Base-by-base conservation (phyloP, 768 basidiomycete species). In the Gyrodon lividus region DNA sequence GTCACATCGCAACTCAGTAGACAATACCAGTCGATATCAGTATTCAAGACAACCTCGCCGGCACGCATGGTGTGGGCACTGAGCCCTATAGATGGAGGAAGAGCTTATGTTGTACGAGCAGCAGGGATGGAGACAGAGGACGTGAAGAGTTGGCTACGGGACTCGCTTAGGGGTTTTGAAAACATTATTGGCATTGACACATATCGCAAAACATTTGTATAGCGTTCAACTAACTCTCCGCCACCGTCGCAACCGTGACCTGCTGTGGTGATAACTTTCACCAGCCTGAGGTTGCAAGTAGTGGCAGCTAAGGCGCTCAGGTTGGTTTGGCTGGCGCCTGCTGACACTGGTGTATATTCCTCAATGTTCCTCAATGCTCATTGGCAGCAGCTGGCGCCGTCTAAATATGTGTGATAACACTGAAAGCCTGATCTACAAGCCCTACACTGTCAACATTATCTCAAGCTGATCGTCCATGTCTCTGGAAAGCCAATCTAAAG, bases 21-120 rank as follows among this genome's bases (percentile, higher is more conserved):
- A 19, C 66, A 75, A 57, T 86, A 86, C 58, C 69, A 74, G 44
- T 57, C 69, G 14, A 82, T 84, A 28, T 76, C 78, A 4, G 83
- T 97, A 50, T 87, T 89, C 78, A 70, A 80, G 64, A 61, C 66
- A 1, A 34, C 61, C 20, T 55, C 62, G 2, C 88, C 90, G 1
- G 73, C 76, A n/a, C 74, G 76, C 17, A 69, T 94, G 56, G 65
- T 95, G 26, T 98, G 96, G 95, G 90, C 87, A 17, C 72, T 89
- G 58, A 93, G 89, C 61, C 65, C 74, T 12, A 69, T 92, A 2
- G 65, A 72, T 19, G 65, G 68, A 24, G 72, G 72, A 30, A 64
- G 63, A 52, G 79, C 81, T 22, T 76, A 80, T 8, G 71, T 97
- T 26, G 67, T 96, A 48, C 79, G 92, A 58, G 78, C 84, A 10